phyloP scores from a whole-genome alignment of 176 grass and related monocot genomes.

The Triticum turgidum region DNA sequence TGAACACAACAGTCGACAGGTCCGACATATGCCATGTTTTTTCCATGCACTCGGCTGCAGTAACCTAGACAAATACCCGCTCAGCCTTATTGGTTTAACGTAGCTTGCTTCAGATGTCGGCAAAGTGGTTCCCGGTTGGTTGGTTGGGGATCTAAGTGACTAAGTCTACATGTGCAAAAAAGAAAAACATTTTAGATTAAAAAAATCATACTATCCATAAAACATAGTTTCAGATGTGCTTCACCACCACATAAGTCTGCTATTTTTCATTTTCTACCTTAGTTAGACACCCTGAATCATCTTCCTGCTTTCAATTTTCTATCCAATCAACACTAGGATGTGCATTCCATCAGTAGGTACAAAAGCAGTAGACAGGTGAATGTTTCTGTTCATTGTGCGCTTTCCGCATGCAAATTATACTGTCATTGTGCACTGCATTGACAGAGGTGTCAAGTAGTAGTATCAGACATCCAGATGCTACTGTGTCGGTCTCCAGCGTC shows the following conservation, averaged over 20 bases:
- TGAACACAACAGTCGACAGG: background rate
- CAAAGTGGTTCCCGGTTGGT: conserved; percentile 5
- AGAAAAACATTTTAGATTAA: background rate
- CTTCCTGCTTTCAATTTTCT: background rate
- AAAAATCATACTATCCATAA: background rate
- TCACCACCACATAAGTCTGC: background rate
- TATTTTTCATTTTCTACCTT: background rate
- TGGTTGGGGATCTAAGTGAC: conserved; percentile 14
- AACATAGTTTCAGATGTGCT: background rate
- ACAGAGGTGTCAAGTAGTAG: too few relatives aligned
- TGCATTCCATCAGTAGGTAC: background rate
- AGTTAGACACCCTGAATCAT: background rate
- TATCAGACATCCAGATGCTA: background rate
- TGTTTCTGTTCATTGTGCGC: background rate
- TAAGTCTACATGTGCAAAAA: background rate
- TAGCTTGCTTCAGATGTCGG: conserved; percentile 23
- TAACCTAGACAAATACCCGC: background rate
- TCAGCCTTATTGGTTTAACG: conserved; percentile 17
- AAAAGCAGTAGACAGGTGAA: background rate
- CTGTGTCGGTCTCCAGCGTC: background rate
- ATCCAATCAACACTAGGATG: background rate
- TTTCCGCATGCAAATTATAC: background rate
- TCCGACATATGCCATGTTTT: background rate
- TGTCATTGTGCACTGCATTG: background rate
- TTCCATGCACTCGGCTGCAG: conserved; percentile 10